Base-by-base conservation (phyloP, 129 eudicot species). In the Centella asiatica region DNA sequence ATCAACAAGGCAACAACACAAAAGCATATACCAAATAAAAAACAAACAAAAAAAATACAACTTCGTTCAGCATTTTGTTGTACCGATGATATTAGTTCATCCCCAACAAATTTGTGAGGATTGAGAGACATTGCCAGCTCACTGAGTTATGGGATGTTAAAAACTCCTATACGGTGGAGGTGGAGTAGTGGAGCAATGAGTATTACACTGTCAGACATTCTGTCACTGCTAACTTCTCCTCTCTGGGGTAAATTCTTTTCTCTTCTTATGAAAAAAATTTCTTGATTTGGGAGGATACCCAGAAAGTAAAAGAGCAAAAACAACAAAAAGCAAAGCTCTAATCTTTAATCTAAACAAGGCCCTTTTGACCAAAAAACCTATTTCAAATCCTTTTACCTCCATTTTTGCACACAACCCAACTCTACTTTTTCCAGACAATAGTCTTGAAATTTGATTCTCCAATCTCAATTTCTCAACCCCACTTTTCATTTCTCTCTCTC, bases 251-350 rank as follows among this genome's bases (percentile, higher is more conserved):
- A 5, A 0, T 31, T 29, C 51, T 20, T 65, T 60, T 51, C 71
- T 62, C 66, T 49, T 37, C 32, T 69, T 64, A 62, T 53, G 64
- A 47, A 29, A 54, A 72, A 59, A 80, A 63, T 62, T 72, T 64
- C 46, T 69, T 58, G 65, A 49, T 19, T 64, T 72, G 64, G 67
- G 64, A 69, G 54, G 70, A 57, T 45, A 26, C 78, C 77, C 60
- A 46, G 60, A 71, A 76, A 67, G 70, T 66, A 46, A 60, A 82
- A 70, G 68, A 49, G 44, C 70, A 73, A 70, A n/a, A n/a, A 76
- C 65, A 71, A 77, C 70, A 74, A 77, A 87, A 83, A 71, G 79
- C 2, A 75, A 80, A 80, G 77, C 89, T 76, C 65, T 33, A 70
- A 47, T 73, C 65, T 70, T 68, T 71, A 61, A 51, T 72, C 68